phyloP scores from a whole-genome alignment of 2,329 filamentous ascomycete genomes.

The Microsporum audouinii region DNA sequence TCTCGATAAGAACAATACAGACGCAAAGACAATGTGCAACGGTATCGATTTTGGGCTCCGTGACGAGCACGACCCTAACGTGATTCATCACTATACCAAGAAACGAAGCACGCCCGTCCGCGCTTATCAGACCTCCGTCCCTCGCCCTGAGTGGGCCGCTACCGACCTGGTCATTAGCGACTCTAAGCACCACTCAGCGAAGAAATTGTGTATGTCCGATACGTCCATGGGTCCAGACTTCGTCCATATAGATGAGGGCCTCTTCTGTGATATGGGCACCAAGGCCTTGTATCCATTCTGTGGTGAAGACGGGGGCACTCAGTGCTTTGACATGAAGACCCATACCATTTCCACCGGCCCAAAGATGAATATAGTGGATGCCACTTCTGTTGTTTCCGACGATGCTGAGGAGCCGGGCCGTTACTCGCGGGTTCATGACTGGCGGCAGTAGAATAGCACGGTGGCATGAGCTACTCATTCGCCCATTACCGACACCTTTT shows the following conservation, averaged over 20 bases:
- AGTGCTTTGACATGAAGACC: neutral
- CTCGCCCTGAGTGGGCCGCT: neutral
- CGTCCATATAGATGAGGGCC: conserved; percentile 20
- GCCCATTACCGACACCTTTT: too few species aligned
- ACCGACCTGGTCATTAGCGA: conserved; percentile 16
- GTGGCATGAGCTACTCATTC: too few species aligned
- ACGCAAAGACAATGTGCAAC: neutral
- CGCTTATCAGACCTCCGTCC: neutral
- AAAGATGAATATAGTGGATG: neutral
- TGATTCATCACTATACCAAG: neutral
- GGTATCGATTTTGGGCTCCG: neutral
- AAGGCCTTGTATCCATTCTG: conserved; percentile 10
- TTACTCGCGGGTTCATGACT: too few species aligned
- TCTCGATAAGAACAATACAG: neutral
- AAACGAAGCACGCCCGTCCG: neutral
- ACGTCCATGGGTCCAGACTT: conserved; percentile 25
- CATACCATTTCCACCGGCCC: neutral
- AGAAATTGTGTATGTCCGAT: conserved; percentile 21
- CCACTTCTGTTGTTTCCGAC: neutral
- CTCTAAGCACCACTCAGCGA: conserved; percentile 20
- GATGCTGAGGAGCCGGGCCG: too few species aligned
- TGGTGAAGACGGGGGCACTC: neutral
- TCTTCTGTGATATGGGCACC: conserved; percentile 26
- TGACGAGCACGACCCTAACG: neutral
- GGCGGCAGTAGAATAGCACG: too few species aligned